Evolutionary conservation across 257 asterid genomes (phyloP).

Genomic region (Perilla frutescens): DNA sequence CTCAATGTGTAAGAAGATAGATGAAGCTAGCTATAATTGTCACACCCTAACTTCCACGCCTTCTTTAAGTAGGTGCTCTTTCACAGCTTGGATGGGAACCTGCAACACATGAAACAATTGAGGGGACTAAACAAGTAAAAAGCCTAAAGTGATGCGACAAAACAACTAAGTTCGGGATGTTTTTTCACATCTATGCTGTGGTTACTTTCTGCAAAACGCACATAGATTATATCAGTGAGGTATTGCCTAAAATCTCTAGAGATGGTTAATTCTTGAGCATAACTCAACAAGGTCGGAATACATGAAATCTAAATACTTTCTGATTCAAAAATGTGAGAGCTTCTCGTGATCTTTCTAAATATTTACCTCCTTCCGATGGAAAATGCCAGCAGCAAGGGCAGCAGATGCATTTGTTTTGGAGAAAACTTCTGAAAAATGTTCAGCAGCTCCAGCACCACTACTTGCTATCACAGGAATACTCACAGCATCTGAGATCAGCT

Average conservation of each 20-base stretch:
- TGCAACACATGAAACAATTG: slow-evolving; percentile 21
- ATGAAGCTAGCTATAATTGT: background rate
- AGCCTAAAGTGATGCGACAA: too few species aligned
- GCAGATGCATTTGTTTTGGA: slow-evolving; percentile 90
- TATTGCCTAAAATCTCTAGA: background rate
- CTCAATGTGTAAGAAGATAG: background rate
- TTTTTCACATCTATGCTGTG: background rate
- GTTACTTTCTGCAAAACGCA: background rate
- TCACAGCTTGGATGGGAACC: slow-evolving; percentile 42
- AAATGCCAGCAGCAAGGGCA: slow-evolving; percentile 99
- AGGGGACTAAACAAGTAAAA: background rate
- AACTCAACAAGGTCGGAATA: too few species aligned
- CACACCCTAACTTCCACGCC: slow-evolving; percentile 36
- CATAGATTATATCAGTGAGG: background rate
- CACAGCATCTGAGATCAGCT: slow-evolving; percentile 88
- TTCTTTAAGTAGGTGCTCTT: slow-evolving; percentile 34
- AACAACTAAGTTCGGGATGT: background rate
- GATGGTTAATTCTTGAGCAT: too few species aligned
- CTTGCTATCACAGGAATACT: slow-evolving; percentile 95
- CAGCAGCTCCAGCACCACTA: slow-evolving; percentile 91
- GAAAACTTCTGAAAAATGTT: slow-evolving; percentile 91
- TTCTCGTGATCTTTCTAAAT: background rate
- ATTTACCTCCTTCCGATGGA: slow-evolving; percentile 89
- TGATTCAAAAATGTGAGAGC: too few species aligned
- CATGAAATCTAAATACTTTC: too few species aligned